These are phyloP conservation scores for Rostrohypoxylon terebratum DNA, from an alignment of 495 filamentous ascomycete genomes.

Conservation along the genomic window DNA sequence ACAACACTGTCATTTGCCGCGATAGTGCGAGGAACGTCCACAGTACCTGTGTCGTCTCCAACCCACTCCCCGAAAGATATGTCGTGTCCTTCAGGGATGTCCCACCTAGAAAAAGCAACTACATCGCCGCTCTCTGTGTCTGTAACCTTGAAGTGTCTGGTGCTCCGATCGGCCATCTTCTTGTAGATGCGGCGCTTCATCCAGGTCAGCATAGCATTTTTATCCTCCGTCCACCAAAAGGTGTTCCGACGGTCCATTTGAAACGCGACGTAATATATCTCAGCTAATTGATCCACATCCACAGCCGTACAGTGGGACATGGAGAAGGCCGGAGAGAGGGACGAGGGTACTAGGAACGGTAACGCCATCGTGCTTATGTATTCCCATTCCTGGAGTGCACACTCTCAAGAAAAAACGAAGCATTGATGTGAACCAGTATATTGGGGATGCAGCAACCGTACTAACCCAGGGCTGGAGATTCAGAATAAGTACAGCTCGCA, in stretches of 20 bases:
- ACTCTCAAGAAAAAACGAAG: background rate
- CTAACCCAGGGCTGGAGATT: background rate
- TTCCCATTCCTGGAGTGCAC: background rate
- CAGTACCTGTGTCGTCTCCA: conserved; percentile 8
- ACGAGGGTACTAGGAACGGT: conserved; percentile 27
- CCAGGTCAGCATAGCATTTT: conserved; percentile 40
- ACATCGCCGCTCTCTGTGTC: conserved; percentile 33
- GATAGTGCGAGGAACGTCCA: background rate
- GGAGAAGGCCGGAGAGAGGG: conserved; percentile 31
- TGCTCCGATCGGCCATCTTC: conserved; percentile 39
- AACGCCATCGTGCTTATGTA: conserved; percentile 24
- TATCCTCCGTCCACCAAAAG: conserved; percentile 47
- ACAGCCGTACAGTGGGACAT: conserved; percentile 34
- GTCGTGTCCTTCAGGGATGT: conserved; percentile 44
- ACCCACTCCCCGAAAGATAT: conserved; percentile 39
- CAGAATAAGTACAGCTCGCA: conserved; percentile 5
- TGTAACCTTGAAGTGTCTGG: conserved; percentile 44
- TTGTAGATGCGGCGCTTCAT: conserved; percentile 34
- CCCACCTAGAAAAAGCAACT: conserved; percentile 48
- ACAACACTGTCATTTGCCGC: background rate
- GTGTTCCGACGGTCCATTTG: conserved; percentile 31
- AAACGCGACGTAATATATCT: conserved; percentile 44
- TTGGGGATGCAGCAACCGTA: background rate
- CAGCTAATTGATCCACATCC: conserved; percentile 33
- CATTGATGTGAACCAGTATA: background rate